phyloP scores from a whole-genome alignment of 257 asterid genomes.

The Galeopsis tetrahit region DNA sequence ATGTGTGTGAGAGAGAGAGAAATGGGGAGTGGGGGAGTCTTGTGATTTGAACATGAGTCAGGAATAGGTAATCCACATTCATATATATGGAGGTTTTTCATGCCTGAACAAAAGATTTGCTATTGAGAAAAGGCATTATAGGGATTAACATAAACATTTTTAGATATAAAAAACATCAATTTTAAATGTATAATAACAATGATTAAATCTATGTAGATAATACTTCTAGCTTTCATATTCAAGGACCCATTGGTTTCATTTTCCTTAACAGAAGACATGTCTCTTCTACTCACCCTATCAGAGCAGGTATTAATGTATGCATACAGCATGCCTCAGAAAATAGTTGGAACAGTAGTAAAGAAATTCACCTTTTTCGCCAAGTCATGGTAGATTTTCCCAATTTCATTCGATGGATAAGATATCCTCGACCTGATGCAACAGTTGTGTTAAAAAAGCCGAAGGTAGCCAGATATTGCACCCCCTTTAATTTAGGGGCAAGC shows the following conservation, averaged over 20 bases:
- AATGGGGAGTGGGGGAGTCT: background rate
- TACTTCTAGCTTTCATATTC: background rate
- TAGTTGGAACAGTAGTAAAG: slow-evolving; percentile 24
- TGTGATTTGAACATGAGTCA: background rate
- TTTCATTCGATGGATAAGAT: slow-evolving; percentile 76
- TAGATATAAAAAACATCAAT: background rate
- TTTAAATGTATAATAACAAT: background rate
- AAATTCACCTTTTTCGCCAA: slow-evolving; percentile 72
- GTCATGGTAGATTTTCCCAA: slow-evolving; percentile 70
- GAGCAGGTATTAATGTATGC: background rate
- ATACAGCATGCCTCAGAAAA: slow-evolving; percentile 23
- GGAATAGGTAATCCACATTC: background rate
- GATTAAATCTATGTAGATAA: background rate
- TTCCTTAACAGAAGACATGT: background rate
- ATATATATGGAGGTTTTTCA: background rate
- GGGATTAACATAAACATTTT: background rate
- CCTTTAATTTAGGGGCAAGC: background rate
- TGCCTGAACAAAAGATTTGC: background rate
- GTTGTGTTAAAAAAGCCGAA: slow-evolving; percentile 23
- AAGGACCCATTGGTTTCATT: background rate
- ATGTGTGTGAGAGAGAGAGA: background rate
- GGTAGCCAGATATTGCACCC: slow-evolving; percentile 24
- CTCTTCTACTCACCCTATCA: background rate
- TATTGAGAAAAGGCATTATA: background rate
- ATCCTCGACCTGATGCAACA: slow-evolving; percentile 77